Evolutionary conservation across 257 asterid genomes (phyloP), one percentile per base, ranked within the genome.

Genomic region (Pogostemon cablin): DNA sequence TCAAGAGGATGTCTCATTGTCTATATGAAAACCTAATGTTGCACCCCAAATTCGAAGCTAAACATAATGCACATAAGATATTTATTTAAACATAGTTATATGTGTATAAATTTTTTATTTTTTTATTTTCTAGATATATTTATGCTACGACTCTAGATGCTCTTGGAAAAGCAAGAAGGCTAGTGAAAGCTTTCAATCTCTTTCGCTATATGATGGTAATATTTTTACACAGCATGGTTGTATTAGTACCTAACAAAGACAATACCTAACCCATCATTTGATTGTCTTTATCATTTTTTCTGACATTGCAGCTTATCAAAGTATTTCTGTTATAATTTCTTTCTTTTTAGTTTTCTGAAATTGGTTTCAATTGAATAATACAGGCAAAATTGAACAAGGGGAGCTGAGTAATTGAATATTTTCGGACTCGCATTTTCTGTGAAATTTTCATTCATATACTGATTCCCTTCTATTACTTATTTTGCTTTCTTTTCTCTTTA

Each of bases 121-220:
- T 41, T 57, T 46, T 65, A 56, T 15, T 62, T 73, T 74, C 79
- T 78, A 93, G 98, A 75, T 70, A 79, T 65, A 72, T 93, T 56
- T 90, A 89, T 65, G 90, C 95, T 62, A 87, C 97, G 77, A 96
- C 97, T 12, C 78, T 92, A 64, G 88, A 88, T 87, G 97, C 86
- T 66, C 91, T 90, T 77, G 95, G 95, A 43, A 92, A 90, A 78
- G 90, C 98, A 6, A 88, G 86, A 81, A 86, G 97, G 79, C 96
- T 97, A 34, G 96, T 87, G 57, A 97, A 93, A 84, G 96, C 98
- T 48, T 89, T 90, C 62, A 93, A 93, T 81, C 80, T 93, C 80
- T 93, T 93, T 73, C 77, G 39, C 66, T 71, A 78, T 57, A 93
- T 93, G 98, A 95, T 80, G 97, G 98, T 93, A 79, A 62, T 9